Evolutionary conservation across 2,329 filamentous ascomycete genomes (phyloP), one percentile per base, ranked within the genome.

Genomic region (Amylocarpus encephaloides): DNA sequence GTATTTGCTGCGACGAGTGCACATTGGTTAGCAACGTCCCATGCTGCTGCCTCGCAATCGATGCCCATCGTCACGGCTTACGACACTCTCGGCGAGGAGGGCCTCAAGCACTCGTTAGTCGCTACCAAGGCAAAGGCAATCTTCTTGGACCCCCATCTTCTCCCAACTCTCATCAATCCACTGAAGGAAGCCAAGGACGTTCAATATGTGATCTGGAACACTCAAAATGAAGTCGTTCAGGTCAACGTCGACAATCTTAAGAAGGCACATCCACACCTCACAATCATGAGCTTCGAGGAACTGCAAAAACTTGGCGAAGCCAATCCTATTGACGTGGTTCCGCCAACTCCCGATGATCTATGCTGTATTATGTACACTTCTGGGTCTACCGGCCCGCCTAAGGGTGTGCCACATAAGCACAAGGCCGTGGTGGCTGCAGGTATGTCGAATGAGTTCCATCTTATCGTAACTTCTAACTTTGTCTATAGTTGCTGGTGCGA

Each of bases 41-140:
- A 94, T 67, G 81, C 77, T 74, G 85, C 80, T 49, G 71, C 83
- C 16, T 91, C 90, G 13, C 92, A 97, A 70, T 91, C 88, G 40
- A 82, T 96, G 67, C 82, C 88, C 52, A 91, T 96, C 59, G 92
- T 96, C 45, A 97, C 92, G 41, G 90, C 91, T 45, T 96, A 96
- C 70, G 91, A 96, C 68, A 95, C 90, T 29, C 83, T 96, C 40
- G 91, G 91, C 48, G 80, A 88, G 62, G 82, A 84, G 55, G 91
- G 90, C 42, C 79, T 96, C 56, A 82, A 85, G 71, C 90, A 95
- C 73, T 94, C 90, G 2, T 79, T 96, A 57, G 75, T 83, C 18
- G 87, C 95, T 71, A 93, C 89, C 47, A 75, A 82, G 55, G 85
- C 88, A 46, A 82, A 82, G 62, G 84, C 85, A 68, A 92, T 96